phyloP scores from a whole-genome alignment of 2,329 filamentous ascomycete genomes.

The Bimuria novae-zelandiae region DNA sequence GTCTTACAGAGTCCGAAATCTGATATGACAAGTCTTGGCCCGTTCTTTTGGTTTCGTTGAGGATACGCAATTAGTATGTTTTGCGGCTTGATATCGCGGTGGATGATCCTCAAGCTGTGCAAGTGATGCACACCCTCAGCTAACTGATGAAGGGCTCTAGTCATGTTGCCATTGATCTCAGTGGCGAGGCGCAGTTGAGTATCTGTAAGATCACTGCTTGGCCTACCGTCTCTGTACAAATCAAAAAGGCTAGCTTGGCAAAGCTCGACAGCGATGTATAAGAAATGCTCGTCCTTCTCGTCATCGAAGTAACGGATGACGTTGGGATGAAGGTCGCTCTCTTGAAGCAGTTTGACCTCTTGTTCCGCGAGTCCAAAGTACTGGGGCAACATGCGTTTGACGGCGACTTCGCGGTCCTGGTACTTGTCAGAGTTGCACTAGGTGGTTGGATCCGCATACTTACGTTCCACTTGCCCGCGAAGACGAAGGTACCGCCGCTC shows the following conservation, averaged over 20 bases:
- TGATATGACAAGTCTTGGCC: slow-evolving; percentile 87
- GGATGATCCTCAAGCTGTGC: slow-evolving; percentile 90
- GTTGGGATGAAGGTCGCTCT: slow-evolving; percentile 95
- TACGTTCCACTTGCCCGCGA: slow-evolving; percentile 84
- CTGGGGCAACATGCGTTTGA: slow-evolving; percentile 95
- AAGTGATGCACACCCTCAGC: slow-evolving; percentile 86
- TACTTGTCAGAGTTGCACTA: slow-evolving; percentile 10
- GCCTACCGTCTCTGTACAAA: slow-evolving; percentile 71
- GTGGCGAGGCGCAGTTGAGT: slow-evolving; percentile 70
- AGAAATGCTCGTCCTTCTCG: slow-evolving; percentile 83
- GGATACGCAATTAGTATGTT: slow-evolving; percentile 85
- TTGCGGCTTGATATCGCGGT: slow-evolving; percentile 95
- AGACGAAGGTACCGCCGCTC: slow-evolving; percentile 96
- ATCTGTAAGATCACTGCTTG: slow-evolving; percentile 56
- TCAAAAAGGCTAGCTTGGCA: slow-evolving; percentile 94
- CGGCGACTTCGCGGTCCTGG: slow-evolving; percentile 81
- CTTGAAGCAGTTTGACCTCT: slow-evolving; percentile 85
- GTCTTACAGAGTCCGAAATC: slow-evolving; percentile 99
- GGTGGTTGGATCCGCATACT: slow-evolving; percentile 12
- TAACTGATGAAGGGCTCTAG: slow-evolving; percentile 83
- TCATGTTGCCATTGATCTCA: slow-evolving; percentile 75
- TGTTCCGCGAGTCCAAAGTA: slow-evolving; percentile 96
- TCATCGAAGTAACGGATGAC: slow-evolving; percentile 97
- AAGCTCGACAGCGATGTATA: slow-evolving; percentile 94
- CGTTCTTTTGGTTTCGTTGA: slow-evolving; percentile 69